These are phyloP conservation scores for Oryza officinalis DNA, from an alignment of 176 grass and related monocot species.

Conservation along the genomic window DNA sequence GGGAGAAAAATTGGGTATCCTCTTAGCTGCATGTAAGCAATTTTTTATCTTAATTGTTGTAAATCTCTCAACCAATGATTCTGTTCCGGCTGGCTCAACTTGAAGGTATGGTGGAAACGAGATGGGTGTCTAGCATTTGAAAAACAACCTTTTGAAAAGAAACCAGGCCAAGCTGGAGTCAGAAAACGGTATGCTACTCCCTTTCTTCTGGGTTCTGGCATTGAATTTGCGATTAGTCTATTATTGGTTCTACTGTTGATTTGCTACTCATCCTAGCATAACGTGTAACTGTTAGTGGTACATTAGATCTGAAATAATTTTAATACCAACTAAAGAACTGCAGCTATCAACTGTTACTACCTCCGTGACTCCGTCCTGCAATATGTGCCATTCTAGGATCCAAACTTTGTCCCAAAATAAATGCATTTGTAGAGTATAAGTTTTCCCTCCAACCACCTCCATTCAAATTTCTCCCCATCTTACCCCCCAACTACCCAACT, in stretches of 20 bases:
- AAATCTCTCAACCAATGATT: conserved; percentile 8
- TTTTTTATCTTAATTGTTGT: background rate
- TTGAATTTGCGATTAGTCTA: background rate
- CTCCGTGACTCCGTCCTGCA: too few relatives aligned
- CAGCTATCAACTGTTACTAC: background rate
- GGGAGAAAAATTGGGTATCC: conserved; percentile 96
- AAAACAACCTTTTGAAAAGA: conserved; percentile 76
- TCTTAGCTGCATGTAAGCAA: conserved; percentile 28
- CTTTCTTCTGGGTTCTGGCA: conserved; percentile 18
- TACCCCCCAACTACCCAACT: too few relatives aligned
- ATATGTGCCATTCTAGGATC: too few relatives aligned
- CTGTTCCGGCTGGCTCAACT: background rate
- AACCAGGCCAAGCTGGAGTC: conserved; percentile 59
- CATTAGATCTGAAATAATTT: background rate
- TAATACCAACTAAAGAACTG: background rate
- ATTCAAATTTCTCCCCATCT: too few relatives aligned
- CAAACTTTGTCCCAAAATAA: too few relatives aligned
- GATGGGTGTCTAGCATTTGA: conserved; percentile 92
- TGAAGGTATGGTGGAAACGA: conserved; percentile 96
- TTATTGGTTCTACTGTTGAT: background rate
- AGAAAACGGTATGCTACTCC: conserved; percentile 75
- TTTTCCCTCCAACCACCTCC: too few relatives aligned
- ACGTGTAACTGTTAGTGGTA: background rate
- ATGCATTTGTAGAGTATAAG: too few relatives aligned
- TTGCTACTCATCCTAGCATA: background rate